These are phyloP conservation scores for Leccinellum rugosiceps DNA, from an alignment of 768 basidiomycete species.

Conservation along the genomic window DNA sequence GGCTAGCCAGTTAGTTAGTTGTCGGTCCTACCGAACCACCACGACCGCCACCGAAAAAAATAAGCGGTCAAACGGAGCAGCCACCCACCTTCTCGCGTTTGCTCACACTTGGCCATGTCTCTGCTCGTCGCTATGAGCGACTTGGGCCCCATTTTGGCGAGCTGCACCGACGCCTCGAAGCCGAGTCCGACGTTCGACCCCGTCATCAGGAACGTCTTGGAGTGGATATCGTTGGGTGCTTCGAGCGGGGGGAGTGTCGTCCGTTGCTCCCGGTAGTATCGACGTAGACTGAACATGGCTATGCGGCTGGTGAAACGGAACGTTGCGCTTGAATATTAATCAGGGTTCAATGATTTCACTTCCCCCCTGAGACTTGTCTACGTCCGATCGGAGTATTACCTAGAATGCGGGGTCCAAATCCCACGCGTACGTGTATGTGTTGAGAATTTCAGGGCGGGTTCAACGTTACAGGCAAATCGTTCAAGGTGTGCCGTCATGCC, in stretches of 20 bases:
- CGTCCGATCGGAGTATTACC: too few species aligned
- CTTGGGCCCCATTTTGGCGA: slow-evolving; percentile 31
- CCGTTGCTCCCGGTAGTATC: slow-evolving; percentile 21
- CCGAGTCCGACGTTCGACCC: slow-evolving; percentile 44
- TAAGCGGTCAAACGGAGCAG: neutral
- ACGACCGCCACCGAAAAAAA: too few species aligned
- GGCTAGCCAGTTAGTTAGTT: neutral
- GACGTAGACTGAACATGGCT: neutral
- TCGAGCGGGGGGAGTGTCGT: slow-evolving; percentile 7
- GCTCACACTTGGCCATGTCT: slow-evolving; percentile 22
- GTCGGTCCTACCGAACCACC: neutral
- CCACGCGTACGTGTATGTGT: too few species aligned
- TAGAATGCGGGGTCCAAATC: too few species aligned
- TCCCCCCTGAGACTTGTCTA: too few species aligned
- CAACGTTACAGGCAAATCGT: too few species aligned
- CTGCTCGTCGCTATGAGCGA: slow-evolving; percentile 34
- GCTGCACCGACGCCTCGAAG: slow-evolving; percentile 26
- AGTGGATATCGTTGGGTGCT: slow-evolving; percentile 33
- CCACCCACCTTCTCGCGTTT: slow-evolving; percentile 9
- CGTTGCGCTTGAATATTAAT: too few species aligned
- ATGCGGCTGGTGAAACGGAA: neutral
- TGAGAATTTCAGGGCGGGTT: too few species aligned
- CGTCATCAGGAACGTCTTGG: slow-evolving; percentile 45
- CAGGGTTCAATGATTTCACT: too few species aligned
- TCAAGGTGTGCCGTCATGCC: too few species aligned